Percentiles rank a stretch among this genome's conserved stretches.
Evolutionary conservation across 1,284 basidiomycete genomes (phyloP).

Genomic region (Phellinidium pouzarii): DNA sequence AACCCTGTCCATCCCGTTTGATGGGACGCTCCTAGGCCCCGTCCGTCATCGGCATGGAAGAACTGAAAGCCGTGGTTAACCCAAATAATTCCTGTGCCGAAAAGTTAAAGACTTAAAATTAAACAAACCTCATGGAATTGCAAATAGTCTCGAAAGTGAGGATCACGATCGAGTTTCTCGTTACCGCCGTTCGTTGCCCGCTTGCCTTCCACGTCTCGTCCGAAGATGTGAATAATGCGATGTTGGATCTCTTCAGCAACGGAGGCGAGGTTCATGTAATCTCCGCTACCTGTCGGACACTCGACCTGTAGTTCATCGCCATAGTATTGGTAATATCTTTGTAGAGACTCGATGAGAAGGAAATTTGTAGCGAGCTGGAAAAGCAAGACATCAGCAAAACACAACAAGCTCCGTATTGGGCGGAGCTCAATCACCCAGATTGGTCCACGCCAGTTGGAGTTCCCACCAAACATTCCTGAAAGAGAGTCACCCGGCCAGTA

Average conservation of each 20-base stretch:
- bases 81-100: background rate
- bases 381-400: background rate
- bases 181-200: slow-evolving; percentile 91
- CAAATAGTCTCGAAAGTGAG: slow-evolving; percentile 95
- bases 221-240: slow-evolving; percentile 94
- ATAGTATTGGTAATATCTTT: slow-evolving; percentile 96
- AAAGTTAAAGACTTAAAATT: slow-evolving; percentile 23
- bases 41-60: slow-evolving; percentile 91
- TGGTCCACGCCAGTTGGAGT: slow-evolving; percentile 92
- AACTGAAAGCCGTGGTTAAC: slow-evolving; percentile 43
- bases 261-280: slow-evolving; percentile 89
- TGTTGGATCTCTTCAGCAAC: slow-evolving; percentile 98
- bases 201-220: slow-evolving; percentile 78
- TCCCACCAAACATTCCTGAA: slow-evolving; percentile 98
- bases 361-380: slow-evolving; percentile 93
- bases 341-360: slow-evolving; percentile 87
- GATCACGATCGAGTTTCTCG: slow-evolving; percentile 82
- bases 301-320: slow-evolving; percentile 83
- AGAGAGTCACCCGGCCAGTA: slow-evolving; percentile 98
- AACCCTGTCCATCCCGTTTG: slow-evolving; percentile 97
- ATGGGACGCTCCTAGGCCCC: slow-evolving; percentile 92
- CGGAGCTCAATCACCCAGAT: slow-evolving; percentile 48
- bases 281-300: slow-evolving; percentile 92
- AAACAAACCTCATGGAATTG: slow-evolving; percentile 96
- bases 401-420: background rate